These are phyloP conservation scores for Flaveria sonorensis DNA, from an alignment of 129 eudicot species.

Conservation along the genomic window DNA sequence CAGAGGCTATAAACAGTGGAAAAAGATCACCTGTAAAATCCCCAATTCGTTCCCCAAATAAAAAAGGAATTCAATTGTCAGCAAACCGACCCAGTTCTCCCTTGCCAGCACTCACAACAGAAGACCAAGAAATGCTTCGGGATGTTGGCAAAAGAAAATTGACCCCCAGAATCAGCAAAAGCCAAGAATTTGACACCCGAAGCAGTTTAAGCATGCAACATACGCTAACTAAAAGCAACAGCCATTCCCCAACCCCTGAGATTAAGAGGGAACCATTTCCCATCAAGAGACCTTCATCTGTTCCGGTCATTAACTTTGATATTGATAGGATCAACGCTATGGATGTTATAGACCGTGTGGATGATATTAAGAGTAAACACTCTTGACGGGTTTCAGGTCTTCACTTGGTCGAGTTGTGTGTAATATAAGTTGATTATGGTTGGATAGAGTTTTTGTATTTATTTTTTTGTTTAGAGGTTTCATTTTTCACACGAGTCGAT, in stretches of 20 bases:
- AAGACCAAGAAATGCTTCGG: constrained; percentile 83
- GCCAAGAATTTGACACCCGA: constrained; percentile 80
- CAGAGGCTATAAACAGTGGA: constrained; percentile 57
- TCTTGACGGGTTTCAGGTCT: neutral
- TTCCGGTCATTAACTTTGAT: constrained; percentile 69
- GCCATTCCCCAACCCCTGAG: constrained; percentile 75
- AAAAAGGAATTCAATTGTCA: constrained; percentile 49
- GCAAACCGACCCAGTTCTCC: constrained; percentile 50
- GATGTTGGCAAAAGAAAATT: constrained; percentile 79
- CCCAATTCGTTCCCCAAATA: constrained; percentile 87
- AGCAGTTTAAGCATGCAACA: constrained; percentile 59
- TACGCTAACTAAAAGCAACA: constrained; percentile 81
- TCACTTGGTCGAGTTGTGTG: neutral
- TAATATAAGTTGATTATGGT: neutral
- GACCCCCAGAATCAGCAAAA: constrained; percentile 91
- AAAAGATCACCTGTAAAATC: constrained; percentile 77
- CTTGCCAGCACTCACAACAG: constrained; percentile 60
- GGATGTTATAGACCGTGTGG: constrained; percentile 93
- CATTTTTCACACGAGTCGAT: neutral
- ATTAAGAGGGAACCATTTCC: constrained; percentile 62
- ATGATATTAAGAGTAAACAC: constrained; percentile 40
- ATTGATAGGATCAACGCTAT: constrained; percentile 73
- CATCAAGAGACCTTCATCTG: constrained; percentile 68
- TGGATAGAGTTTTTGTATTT: neutral
- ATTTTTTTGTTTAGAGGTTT: neutral